These are phyloP conservation scores for Xylariales sp. DNA, from an alignment of 2,329 filamentous ascomycete genomes.

Conservation along the genomic window DNA sequence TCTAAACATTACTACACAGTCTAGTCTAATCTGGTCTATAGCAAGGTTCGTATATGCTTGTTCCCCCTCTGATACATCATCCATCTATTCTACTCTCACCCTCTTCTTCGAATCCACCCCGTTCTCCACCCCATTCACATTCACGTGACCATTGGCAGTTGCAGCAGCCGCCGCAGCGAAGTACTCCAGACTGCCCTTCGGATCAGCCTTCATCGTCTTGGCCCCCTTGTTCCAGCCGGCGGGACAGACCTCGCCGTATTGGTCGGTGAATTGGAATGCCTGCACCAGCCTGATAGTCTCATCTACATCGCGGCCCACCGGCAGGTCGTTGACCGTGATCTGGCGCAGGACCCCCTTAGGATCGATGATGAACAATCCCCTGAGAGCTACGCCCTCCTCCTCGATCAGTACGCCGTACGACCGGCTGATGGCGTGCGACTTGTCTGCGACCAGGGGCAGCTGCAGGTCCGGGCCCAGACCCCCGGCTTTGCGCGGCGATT, in stretches of 20 bases:
- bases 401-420: constrained; percentile 61
- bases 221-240: constrained; percentile 44
- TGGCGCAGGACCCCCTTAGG: constrained; percentile 56
- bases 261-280: constrained; percentile 78
- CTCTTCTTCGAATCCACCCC: constrained; percentile 25
- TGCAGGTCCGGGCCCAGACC: constrained; percentile 56
- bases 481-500: constrained; percentile 53
- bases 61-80: too few relatives aligned
- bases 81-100: constrained; percentile 16
- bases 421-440: constrained; percentile 54
- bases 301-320: constrained; percentile 60
- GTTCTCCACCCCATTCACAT: constrained; percentile 35
- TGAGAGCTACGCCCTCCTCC: constrained; percentile 58
- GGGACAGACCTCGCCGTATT: constrained; percentile 71
- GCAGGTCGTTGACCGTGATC: constrained; percentile 62
- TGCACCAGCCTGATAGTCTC: constrained; percentile 62
- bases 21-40: too few relatives aligned
- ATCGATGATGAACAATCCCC: constrained; percentile 63
- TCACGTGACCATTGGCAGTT: constrained; percentile 22
- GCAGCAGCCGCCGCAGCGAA: constrained; percentile 23
- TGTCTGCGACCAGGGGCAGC: constrained; percentile 58
- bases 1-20: too few relatives aligned
- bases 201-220: constrained; percentile 47
- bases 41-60: too few relatives aligned
- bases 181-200: constrained; percentile 47